phyloP scores from a whole-genome alignment of 768 basidiomycete species.

The Gymnopilus junonius region DNA sequence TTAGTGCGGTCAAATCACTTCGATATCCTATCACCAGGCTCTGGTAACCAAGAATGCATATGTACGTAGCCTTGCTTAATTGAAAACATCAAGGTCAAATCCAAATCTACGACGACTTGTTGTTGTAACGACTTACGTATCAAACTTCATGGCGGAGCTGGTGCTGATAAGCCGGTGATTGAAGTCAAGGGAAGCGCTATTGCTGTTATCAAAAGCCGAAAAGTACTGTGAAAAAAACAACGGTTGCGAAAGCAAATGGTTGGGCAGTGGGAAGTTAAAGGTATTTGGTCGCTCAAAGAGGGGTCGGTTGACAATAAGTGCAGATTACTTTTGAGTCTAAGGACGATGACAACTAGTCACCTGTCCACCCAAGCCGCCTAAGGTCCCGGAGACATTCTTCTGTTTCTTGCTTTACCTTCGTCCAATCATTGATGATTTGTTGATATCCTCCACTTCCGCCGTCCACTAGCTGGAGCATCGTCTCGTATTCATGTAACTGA shows the following conservation, averaged over 20 bases:
- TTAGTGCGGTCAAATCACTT: too few relatives aligned
- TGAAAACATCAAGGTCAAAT: too few relatives aligned
- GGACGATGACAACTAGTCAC: constrained; percentile 31
- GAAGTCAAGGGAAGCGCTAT: too few relatives aligned
- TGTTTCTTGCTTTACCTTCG: constrained; percentile 47
- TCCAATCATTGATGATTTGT: constrained; percentile 54
- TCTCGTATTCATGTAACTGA: constrained; percentile 46
- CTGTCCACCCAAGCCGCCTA: constrained; percentile 54
- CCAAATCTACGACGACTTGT: neutral
- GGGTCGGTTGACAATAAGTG: neutral
- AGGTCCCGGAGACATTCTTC: constrained; percentile 56
- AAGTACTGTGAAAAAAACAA: neutral
- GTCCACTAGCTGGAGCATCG: constrained; percentile 45
- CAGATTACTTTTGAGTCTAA: neutral
- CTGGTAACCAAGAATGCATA: neutral
- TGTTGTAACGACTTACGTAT: neutral
- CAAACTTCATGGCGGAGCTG: neutral
- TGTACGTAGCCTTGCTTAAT: neutral
- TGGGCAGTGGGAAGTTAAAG: neutral
- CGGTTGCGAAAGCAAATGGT: neutral
- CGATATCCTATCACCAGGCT: too few relatives aligned
- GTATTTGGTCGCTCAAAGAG: neutral
- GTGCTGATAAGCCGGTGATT: neutral
- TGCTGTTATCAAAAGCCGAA: neutral
- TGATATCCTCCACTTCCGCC: constrained; percentile 43